Percentiles rank a stretch among this genome's conserved stretches.
These are phyloP conservation scores for Fusarium palustre DNA, from an alignment of 2,329 filamentous ascomycete species.

Conservation along the genomic window DNA sequence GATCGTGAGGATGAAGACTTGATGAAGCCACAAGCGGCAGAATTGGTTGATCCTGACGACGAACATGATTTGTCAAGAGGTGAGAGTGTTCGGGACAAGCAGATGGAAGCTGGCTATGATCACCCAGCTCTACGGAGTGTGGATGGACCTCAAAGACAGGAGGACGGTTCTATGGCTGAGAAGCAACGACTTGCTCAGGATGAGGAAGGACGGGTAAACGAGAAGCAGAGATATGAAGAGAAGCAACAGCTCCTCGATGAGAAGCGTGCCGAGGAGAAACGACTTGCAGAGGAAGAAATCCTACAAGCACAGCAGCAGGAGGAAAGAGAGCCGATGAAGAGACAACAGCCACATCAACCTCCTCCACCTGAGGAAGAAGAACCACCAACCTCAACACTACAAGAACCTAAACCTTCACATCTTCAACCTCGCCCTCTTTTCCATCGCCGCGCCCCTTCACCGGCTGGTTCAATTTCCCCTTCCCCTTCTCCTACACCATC, in stretches of 20 bases:
- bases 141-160: background rate
- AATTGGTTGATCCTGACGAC: constrained; percentile 57
- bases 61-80: constrained; percentile 38
- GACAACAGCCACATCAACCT: constrained; percentile 6
- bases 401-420: constrained; percentile 28
- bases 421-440: constrained; percentile 41
- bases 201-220: background rate
- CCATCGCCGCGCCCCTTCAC: constrained; percentile 30
- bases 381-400: constrained; percentile 10
- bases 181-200: constrained; percentile 25
- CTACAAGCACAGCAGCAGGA: background rate
- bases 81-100: constrained; percentile 28
- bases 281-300: constrained; percentile 4
- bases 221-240: constrained; percentile 11
- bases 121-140: constrained; percentile 2
- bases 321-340: constrained; percentile 3
- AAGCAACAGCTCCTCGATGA: constrained; percentile 3
- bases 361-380: constrained; percentile 9
- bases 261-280: constrained; percentile 14
- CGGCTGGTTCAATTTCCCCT: constrained; percentile 24
- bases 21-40: constrained; percentile 51
- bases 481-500: constrained; percentile 31
- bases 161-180: constrained; percentile 24
- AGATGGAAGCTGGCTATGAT: background rate
- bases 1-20: constrained; percentile 47